A percentile compares a stretch with the other conserved stretches of the same genome.
These are phyloP conservation scores for Acephala macrosclerotiorum DNA, from an alignment of 2,329 filamentous ascomycete species.

Conservation along the genomic window DNA sequence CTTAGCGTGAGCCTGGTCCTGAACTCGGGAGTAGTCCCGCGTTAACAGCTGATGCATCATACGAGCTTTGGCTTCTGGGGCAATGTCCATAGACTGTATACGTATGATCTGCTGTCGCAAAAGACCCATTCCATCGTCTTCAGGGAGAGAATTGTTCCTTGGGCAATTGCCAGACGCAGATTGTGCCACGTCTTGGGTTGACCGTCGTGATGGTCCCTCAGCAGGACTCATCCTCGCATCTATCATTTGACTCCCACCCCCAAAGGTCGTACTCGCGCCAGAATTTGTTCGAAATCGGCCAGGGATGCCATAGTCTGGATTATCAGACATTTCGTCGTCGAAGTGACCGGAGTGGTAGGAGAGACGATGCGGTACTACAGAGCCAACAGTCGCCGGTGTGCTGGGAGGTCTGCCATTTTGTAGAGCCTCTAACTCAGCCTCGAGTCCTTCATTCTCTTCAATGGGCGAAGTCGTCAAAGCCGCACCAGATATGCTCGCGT, in stretches of 20 bases:
- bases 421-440: conserved; percentile 33
- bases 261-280: conserved; percentile 26
- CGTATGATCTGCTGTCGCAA: conserved; percentile 72
- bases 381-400: conserved; percentile 18
- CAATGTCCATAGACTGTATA: conserved; percentile 68
- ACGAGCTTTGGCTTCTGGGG: conserved; percentile 70
- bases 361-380: conserved; percentile 26
- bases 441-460: conserved; percentile 37
- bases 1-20: conserved; percentile 42
- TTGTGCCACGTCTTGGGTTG: conserved; percentile 32
- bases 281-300: conserved; percentile 37
- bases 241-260: conserved; percentile 14
- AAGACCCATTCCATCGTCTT: conserved; percentile 79
- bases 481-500: conserved; percentile 27
- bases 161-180: conserved; percentile 28
- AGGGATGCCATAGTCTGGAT: conserved; percentile 37
- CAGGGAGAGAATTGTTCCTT: conserved; percentile 55
- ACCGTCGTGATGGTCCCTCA: conserved; percentile 36
- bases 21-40: conserved; percentile 67
- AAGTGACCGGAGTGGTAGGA: conserved; percentile 31
- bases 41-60: conserved; percentile 76
- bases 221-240: conserved; percentile 35
- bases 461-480: conserved; percentile 37
- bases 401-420: conserved; percentile 24
- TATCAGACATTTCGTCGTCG: conserved; percentile 39